Conservation (phyloP, 2,329 filamentous ascomycete species). For the Sporothrix protearum region DNA sequence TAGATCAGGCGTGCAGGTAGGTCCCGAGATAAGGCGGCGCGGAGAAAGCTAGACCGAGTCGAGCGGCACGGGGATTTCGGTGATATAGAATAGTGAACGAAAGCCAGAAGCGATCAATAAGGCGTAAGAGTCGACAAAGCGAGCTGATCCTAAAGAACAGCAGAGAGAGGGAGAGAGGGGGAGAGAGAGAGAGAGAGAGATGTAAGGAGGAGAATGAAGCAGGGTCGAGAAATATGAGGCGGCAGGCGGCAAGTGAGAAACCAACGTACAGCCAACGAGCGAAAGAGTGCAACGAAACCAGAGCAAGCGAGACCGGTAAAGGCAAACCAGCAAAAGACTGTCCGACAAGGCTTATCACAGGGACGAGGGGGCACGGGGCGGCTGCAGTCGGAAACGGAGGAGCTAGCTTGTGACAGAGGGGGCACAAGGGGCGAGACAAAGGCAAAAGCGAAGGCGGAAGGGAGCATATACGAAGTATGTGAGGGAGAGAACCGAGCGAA, state of each 20-base stretch:
- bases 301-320: conserved; percentile 18
- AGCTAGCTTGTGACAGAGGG: conserved; percentile 9
- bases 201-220: not conserved
- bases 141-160: not conserved
- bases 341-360: conserved; percentile 11
- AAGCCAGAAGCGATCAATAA: not conserved
- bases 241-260: not conserved
- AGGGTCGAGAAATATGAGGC: not conserved
- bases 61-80: not conserved
- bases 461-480: not conserved
- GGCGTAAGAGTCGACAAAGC: not conserved
- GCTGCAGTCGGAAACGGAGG: not conserved
- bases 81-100: not conserved
- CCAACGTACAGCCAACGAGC: conserved; percentile 2
- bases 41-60: conserved; percentile 12
- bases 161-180: not conserved
- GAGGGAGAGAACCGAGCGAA: not conserved
- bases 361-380: not conserved
- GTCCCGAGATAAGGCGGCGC: not conserved
- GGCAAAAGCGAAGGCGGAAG: not conserved
- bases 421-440: not conserved
- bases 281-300: not conserved
- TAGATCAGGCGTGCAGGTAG: not conserved
- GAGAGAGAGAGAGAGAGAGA: not conserved
- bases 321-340: conserved; percentile 1